Percentiles rank a stretch among this genome's conserved stretches.
phyloP scores from a whole-genome alignment of 2,329 filamentous ascomycete species.

The Fonsecaea monophora region DNA sequence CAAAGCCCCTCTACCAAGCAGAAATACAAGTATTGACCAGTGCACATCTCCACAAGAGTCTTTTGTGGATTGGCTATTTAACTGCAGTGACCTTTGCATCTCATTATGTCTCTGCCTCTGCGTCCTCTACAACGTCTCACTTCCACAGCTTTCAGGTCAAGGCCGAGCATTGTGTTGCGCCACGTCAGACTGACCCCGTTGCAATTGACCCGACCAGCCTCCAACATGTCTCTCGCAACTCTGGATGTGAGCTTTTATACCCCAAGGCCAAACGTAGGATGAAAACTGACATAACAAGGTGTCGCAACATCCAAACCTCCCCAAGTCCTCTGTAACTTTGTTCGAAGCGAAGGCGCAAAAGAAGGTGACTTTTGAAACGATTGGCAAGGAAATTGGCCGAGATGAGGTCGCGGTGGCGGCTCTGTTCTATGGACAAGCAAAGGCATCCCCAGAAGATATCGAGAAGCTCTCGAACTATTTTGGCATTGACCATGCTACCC shows the following conservation, averaged over 20 bases:
- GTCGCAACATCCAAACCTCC: conserved; percentile 72
- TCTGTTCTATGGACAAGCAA: conserved; percentile 87
- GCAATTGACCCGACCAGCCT: conserved; percentile 21
- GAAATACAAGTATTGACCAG: conserved; percentile 27
- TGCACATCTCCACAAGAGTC: conserved; percentile 31
- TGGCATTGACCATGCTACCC: conserved; percentile 61
- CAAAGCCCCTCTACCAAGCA: conserved; percentile 25
- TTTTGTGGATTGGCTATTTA: conserved; percentile 26
- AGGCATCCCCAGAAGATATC: conserved; percentile 73
- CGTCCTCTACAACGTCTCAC: conserved; percentile 28
- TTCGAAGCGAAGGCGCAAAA: conserved; percentile 81
- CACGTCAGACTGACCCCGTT: conserved; percentile 15
- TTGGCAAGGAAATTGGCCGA: conserved; percentile 75
- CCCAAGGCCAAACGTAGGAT: not conserved
- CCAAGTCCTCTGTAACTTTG: conserved; percentile 72
- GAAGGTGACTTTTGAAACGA: conserved; percentile 78
- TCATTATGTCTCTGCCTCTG: conserved; percentile 27
- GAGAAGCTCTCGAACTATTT: conserved; percentile 71
- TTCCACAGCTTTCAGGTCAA: conserved; percentile 24
- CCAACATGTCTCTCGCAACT: conserved; percentile 52
- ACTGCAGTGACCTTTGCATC: conserved; percentile 19
- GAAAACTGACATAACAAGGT: conserved; percentile 54
- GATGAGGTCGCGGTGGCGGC: conserved; percentile 85
- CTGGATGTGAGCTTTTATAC: conserved; percentile 47
- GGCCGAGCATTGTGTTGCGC: conserved; percentile 12